Evolutionary conservation across 768 basidiomycete species (phyloP), one percentile per base, ranked within the genome.

Genomic region (Tephrocybe sp.): DNA sequence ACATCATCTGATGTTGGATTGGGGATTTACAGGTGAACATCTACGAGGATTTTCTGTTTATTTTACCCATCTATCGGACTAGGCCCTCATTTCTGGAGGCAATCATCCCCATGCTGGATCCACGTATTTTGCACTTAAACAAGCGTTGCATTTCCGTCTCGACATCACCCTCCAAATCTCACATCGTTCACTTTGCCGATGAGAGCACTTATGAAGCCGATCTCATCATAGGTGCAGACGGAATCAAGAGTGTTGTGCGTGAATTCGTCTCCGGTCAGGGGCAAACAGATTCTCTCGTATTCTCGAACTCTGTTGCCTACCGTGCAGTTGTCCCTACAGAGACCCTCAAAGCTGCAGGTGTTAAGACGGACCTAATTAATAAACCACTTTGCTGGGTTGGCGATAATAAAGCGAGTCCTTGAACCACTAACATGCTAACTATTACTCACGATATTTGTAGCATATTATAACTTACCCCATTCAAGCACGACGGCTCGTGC

Each of bases 401-500:
- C 0, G 57, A 66, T 16, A 65, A 72, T 45, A 77, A 75, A 66
- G 80, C 78, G 40, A 42, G 63, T 53, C 15, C 37, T 15, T n/a
- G 37, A 10, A 21, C n/a, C 12, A n/a, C 47, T 21, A n/a, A 8
- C 19, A 18, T 16, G 5, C 15, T 39, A 13, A 12, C 43, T 6
- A 29, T 29, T n/a, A 51, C 22, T 10, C 42, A 7, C 16, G 8
- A 23, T 18, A 13, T 48, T 47, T 22, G 4, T 50, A 82, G 80
- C 80, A 83, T 56, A 63, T 82, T 24, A 74, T 83, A 30, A 69
- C 72, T 0, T 79, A 76, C 56, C 75, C 79, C 0, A 74, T 83
- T 44, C 66, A 69, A 58, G 66, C 62, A 12, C 66, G 69, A 9
- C 61, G 66, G 41, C 61, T 73, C 16, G 80, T 81, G 47, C 27